Evolutionary conservation across 2,329 filamentous ascomycete genomes (phyloP), one percentile per base, ranked within the genome.

Genomic region (Pseudocercospora eumusae): DNA sequence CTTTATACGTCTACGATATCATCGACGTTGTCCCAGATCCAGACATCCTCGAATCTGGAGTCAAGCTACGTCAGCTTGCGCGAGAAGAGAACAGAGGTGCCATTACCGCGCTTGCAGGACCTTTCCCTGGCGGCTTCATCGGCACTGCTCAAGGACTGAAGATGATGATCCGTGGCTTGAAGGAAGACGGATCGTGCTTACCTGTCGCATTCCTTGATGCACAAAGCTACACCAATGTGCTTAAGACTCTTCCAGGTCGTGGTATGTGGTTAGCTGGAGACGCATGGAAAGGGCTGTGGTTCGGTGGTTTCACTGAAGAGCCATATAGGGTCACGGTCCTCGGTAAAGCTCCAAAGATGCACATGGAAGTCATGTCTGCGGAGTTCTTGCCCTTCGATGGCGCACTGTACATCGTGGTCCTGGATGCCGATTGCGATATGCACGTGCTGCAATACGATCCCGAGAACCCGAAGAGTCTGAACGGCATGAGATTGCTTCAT

Each of bases 201-300:
- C 95, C 95, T 0, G 93, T 99, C 3, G 95, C 95, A 0, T 99
- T 99, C 73, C 90, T 99, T 83, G 95, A 99, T 72, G 96, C 97
- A 87, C 95, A 91, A 78, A 96, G 91, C 76, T 95, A 96, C 71
- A 91, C 96, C 11, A 91, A 88, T 2, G 86, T 89, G n/a, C 84
- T 92, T 58, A 95, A 93, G 72, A 91, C 92, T 70, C 82, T 99
- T 18, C 87, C 87, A 3, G 87, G 89, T 1, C 96, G 92, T 0
- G 93, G 93, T 0, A 82, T 99, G 74, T 92, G 91, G 71, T 82
- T 96, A 10, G 87, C 97, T 78, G 90, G 91, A 0, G 95, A 99
- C 78, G 91, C 90, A 0, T 87, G 95, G 74, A 96, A 96, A 78
- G 95, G 95, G 0, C 82, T 98, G 2, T 98, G 95, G 92, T 96